Evolutionary conservation across 805 yeast genomes (phyloP), one percentile per base, ranked within the genome.

Genomic region (Ogataea parapolymorpha): DNA sequence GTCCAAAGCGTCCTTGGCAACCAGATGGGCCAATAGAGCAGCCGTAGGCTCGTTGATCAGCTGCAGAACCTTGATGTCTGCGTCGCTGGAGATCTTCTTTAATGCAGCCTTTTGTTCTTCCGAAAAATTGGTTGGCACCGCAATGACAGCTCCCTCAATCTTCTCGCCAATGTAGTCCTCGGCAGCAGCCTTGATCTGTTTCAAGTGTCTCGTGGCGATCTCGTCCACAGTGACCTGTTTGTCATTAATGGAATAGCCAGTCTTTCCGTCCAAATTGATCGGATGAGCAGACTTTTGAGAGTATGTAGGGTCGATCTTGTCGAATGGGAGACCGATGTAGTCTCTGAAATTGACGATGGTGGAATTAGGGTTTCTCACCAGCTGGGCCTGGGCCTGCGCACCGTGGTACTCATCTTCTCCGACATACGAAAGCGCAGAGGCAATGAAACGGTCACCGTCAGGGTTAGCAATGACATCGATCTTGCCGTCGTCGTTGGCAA

Each of bases 381-480:
- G 70, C 71, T 93, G 97, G 42, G 89, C 90, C 55, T 82, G 70
- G 44, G 98, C 99, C 72, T 93, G 98, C 45, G 88, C 84, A 46
- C 99, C 99, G 62, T 93, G 97, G 70, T 87, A 93, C 71, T 93
- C 98, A 63, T 93, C 98, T 42, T 76, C 83, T 46, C 95, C 96
- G 44, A 89, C 89, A 64, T 90, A 93, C 14, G 97, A 80, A 47
- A 93, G 75, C 45, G 85, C 85, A 22, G 98, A 85, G 48, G 98
- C 95, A 62, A 93, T 93, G 46, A 91, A 77, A 72, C 98, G 87
- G 70, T 93, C 98, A 66, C 99, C 99, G 62, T 93, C 99, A 54
- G 95, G 96, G 79, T 93, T 91, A 54, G 99, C 99, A 65, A 93
- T 91, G 53, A 93, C 95, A 62, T 93, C 97, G 50, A 88, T 93